Conservation (phyloP, 2,329 filamentous ascomycete species). For the Orbilia ellipsospora region DNA sequence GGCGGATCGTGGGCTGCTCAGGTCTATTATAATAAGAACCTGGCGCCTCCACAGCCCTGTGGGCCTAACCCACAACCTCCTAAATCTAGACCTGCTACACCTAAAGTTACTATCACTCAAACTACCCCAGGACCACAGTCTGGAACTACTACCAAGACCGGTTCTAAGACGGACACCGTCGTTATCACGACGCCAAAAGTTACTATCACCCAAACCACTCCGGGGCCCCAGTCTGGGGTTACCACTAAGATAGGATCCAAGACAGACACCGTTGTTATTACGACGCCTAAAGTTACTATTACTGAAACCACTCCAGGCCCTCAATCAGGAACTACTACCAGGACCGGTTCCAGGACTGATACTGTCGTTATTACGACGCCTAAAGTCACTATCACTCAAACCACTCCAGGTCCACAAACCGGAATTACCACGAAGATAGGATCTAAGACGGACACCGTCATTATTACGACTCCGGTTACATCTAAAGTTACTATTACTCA, state of each 20-base stretch:
- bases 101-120: neutral
- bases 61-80: neutral
- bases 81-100: neutral
- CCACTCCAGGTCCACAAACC: neutral
- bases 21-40: no score
- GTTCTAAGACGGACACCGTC: neutral
- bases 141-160: neutral
- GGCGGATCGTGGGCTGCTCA: no score
- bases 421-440: slow-evolving; percentile 7
- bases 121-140: slow-evolving; percentile 1
- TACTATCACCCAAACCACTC: slow-evolving; percentile 10
- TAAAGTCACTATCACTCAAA: neutral
- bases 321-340: neutral
- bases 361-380: slow-evolving; percentile 5
- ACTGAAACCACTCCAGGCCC: neutral
- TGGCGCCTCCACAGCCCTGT: no score
- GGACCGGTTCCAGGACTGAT: neutral
- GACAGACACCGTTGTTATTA: slow-evolving; percentile 7
- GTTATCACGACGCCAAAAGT: neutral
- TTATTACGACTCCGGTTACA: slow-evolving; percentile 10
- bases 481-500: no score
- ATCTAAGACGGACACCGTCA: neutral
- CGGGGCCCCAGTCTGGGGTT: neutral
- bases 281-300: neutral
- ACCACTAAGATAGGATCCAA: neutral